Conservation (phyloP, 202 grass and related monocot species). For the Alloteropsis angusta region DNA sequence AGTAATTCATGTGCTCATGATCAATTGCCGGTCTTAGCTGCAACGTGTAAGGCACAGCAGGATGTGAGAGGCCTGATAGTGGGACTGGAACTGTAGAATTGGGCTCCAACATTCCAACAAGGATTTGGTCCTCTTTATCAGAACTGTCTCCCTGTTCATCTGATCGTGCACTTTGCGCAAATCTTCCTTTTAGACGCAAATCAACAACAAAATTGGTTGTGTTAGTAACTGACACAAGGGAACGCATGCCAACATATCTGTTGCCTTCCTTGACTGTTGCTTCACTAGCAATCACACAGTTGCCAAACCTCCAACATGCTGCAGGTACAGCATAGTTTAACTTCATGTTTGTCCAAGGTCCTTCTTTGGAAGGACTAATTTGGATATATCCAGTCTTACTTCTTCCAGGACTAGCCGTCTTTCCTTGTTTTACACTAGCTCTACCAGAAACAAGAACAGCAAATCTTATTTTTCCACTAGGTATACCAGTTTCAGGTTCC, state of each 20-base stretch:
- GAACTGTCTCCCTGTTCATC: constrained; percentile 44
- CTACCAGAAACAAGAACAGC: constrained; percentile 60
- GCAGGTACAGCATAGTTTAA: constrained; percentile 87
- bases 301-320: constrained; percentile 86
- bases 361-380: constrained; percentile 88
- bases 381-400: constrained; percentile 72
- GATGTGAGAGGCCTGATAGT: constrained; percentile 56
- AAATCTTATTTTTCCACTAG: constrained; percentile 79
- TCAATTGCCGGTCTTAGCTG: constrained; percentile 53
- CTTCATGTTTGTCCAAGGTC: constrained; percentile 91
- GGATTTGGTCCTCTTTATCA: constrained; percentile 50
- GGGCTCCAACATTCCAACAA: constrained; percentile 60
- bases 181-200: constrained; percentile 55
- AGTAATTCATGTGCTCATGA: constrained; percentile 42
- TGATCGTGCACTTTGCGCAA: constrained; percentile 30
- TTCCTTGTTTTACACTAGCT: constrained; percentile 37
- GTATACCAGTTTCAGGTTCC: constrained; percentile 45
- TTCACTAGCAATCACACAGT: constrained; percentile 88
- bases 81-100: constrained; percentile 68
- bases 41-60: constrained; percentile 44
- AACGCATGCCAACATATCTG: constrained; percentile 78
- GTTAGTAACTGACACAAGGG: constrained; percentile 85
- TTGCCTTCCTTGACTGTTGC: constrained; percentile 75
- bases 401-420: constrained; percentile 21
- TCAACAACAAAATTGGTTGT: constrained; percentile 62